Base-by-base conservation (phyloP, 108 stramenopile genomes). In the Skeletonema marinoi region DNA sequence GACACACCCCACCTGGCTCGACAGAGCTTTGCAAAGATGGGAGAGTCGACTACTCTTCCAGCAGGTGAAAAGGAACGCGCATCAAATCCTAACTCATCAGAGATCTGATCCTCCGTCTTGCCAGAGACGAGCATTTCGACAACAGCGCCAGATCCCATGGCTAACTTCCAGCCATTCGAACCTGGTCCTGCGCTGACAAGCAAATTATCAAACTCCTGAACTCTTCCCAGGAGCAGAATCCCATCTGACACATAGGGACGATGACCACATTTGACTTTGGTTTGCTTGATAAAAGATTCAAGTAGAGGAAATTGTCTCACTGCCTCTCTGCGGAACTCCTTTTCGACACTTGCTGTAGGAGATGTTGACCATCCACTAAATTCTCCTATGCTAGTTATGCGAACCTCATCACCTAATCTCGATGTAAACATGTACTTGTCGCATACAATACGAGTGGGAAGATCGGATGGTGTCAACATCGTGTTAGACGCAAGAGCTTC, bases 161-260 rank as follows among this genome's bases (percentile, higher is more conserved):
- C 82, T 9, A 83, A 29, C 29, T 83, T 83, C 82, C 82, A 83
- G 1, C 82, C 82, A 74, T 83, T 83, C 1, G 72, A 74, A 16
- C 82, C 82, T 13, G 82, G 82, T 0, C 82, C 82, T 39, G 51
- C 38, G 61, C 73, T 78, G 8, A 83, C 65, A 14, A 64, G 66
- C 41, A 83, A 54, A 68, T 83, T 78, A 9, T 78, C 73, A 19
- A 68, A 60, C 12, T 42, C 36, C 0, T 58, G 19, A 17, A 78
- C 69, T 21, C 51, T 30, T 36, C 82, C 82, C 19, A 78, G 59
- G 12, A 83, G 65, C 12, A 83, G 31, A 32, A 78, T 69, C n/a
- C 82, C 82, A 69, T 83, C 82, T 30, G 59, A 74, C 30, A 74
- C 66, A 25, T 71, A 74, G 17, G 82, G 82, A 9, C 82, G 60